Conservation (phyloP, 345 rosid species). For the Ceriops decandra region DNA sequence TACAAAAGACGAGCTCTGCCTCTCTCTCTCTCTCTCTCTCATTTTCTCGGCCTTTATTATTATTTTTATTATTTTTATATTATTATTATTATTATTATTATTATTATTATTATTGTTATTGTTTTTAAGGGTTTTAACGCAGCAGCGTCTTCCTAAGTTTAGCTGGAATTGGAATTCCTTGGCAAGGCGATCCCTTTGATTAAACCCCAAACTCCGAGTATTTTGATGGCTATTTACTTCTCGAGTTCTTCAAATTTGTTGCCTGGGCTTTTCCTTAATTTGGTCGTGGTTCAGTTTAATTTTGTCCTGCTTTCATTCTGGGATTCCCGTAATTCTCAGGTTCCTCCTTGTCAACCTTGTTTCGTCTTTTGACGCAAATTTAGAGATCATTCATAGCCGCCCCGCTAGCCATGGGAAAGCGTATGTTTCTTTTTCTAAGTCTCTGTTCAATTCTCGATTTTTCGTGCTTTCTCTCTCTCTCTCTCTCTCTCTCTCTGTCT, state of each 20-base stretch:
- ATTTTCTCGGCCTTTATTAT: no score
- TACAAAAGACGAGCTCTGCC: no score
- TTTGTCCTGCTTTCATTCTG: conserved; percentile 24
- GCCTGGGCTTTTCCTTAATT: conserved; percentile 22
- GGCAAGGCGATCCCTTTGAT: no score
- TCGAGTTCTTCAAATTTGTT: conserved; percentile 22
- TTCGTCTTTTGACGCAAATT: conserved; percentile 18
- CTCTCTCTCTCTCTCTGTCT: not conserved
- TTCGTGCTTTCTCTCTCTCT: no score
- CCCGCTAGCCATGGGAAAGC: conserved; percentile 54
- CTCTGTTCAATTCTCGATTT: not conserved
- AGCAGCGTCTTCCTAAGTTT: no score
- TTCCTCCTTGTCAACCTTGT: conserved; percentile 35
- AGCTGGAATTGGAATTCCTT: no score
- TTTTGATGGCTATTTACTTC: conserved; percentile 63
- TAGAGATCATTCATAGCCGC: no score
- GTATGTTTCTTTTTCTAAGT: conserved; percentile 35
- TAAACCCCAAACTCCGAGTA: not conserved
- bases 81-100: no score
- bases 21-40: no score
- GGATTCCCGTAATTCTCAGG: conserved; percentile 21
- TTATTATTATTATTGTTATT: no score
- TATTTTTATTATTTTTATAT: no score
- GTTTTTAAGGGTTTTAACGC: no score
- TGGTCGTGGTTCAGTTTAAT: conserved; percentile 19